phyloP scores from a whole-genome alignment of 345 rosid genomes.

The Pugionium cornutum region DNA sequence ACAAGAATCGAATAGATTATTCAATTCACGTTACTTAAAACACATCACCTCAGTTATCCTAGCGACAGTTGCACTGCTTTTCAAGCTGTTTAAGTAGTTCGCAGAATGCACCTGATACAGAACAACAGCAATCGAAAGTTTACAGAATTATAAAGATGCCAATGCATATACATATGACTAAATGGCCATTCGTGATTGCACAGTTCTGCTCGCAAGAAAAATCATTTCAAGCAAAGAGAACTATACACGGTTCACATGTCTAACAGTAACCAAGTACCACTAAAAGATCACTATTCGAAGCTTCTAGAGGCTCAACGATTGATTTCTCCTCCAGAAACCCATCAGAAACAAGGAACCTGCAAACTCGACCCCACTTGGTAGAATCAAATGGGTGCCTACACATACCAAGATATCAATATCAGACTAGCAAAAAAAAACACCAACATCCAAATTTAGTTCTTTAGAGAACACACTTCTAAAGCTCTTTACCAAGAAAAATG shows the following conservation, averaged over 20 bases:
- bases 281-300: conserved; percentile 76
- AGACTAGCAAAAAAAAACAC: not conserved
- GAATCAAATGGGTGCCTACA: conserved; percentile 96
- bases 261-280: conserved; percentile 57
- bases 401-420: conserved; percentile 7
- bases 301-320: conserved; percentile 78
- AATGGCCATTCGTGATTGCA: not conserved
- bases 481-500: not conserved
- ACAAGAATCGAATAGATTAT: conserved; percentile 2
- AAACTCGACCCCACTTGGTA: conserved; percentile 85
- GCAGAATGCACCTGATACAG: conserved; percentile 72
- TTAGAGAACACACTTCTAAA: not conserved
- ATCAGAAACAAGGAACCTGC: conserved; percentile 57
- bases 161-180: not conserved
- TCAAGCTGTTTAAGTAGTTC: conserved; percentile 72
- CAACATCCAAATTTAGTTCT: not conserved
- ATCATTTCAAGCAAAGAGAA: conserved; percentile 1
- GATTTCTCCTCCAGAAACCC: conserved; percentile 56
- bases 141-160: not conserved
- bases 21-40: not conserved
- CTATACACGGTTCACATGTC: not conserved
- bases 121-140: not conserved
- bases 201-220: not conserved
- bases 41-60: conserved; percentile 68
- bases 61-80: conserved; percentile 74